Evolutionary conservation across 108 stramenopile genomes (phyloP).

Genomic region (Aurantiochytrium sp.): DNA sequence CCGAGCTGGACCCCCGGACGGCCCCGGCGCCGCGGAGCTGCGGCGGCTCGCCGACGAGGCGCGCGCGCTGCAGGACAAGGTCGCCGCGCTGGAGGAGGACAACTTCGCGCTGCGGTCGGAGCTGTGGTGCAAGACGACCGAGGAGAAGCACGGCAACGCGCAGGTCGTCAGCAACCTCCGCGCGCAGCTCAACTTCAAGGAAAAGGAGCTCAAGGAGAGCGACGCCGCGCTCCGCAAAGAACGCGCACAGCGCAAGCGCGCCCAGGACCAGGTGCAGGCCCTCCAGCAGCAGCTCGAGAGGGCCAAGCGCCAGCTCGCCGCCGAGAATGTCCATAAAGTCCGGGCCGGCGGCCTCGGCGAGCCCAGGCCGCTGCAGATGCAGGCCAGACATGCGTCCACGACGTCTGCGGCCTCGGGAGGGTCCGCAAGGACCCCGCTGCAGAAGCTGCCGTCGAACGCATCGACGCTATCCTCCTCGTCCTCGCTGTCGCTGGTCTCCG

Average conservation of each 20-base stretch:
- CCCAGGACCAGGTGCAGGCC: neutral
- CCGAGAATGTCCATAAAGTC: too few relatives aligned
- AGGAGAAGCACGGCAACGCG: constrained; percentile 11
- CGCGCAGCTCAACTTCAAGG: neutral
- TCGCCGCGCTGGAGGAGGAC: neutral
- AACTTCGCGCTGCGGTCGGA: neutral
- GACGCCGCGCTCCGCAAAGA: neutral
- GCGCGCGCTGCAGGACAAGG: neutral
- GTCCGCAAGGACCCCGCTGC: too few relatives aligned
- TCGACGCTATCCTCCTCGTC: too few relatives aligned
- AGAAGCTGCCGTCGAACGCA: too few relatives aligned
- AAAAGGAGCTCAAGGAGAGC: neutral
- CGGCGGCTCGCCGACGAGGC: neutral
- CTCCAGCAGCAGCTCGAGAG: too few relatives aligned
- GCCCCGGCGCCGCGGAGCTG: neutral
- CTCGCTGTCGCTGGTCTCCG: too few relatives aligned
- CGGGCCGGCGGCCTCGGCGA: too few relatives aligned
- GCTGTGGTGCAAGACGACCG: neutral
- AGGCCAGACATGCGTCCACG: too few relatives aligned
- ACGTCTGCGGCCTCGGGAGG: too few relatives aligned
- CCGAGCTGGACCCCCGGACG: too few relatives aligned
- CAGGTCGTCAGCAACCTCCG: neutral
- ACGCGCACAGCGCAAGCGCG: neutral
- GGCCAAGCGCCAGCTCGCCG: too few relatives aligned
- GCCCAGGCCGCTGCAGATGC: too few relatives aligned